Conservation (phyloP, 2,329 filamentous ascomycete species). For the Aureobasidium sp. region DNA sequence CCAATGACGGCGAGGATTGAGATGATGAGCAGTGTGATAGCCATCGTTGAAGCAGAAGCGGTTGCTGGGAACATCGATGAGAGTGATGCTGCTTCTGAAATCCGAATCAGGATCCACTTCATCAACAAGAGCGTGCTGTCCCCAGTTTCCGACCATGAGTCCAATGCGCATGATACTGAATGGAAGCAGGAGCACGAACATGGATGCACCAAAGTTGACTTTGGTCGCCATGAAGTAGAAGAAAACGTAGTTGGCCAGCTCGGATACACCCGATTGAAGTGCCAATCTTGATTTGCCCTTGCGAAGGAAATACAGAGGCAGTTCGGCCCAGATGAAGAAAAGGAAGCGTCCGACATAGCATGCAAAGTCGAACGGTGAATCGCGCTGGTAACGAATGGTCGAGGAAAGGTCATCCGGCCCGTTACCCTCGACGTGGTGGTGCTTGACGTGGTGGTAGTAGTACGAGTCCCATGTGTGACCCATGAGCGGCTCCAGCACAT, state of each 20-base stretch:
- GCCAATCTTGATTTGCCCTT: constrained; percentile 50
- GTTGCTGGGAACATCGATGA: constrained; percentile 72
- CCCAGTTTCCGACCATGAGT: constrained; percentile 78
- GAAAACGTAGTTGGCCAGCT: constrained; percentile 48
- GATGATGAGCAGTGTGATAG: constrained; percentile 73
- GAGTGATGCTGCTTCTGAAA: constrained; percentile 67
- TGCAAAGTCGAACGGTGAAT: constrained; percentile 57
- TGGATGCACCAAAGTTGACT: constrained; percentile 45
- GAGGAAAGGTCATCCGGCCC: constrained; percentile 68
- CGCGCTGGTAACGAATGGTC: constrained; percentile 67
- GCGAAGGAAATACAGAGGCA: constrained; percentile 63
- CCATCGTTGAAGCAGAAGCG: constrained; percentile 77
- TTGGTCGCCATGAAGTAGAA: constrained; percentile 43
- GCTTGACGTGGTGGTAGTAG: constrained; percentile 79
- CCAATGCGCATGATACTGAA: constrained; percentile 58
- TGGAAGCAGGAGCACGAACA: constrained; percentile 59
- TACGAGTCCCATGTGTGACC: constrained; percentile 82
- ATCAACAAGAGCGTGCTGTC: constrained; percentile 74
- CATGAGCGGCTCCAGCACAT: constrained; percentile 65
- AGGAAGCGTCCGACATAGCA: constrained; percentile 66
- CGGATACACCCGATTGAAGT: constrained; percentile 50
- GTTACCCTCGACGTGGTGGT: constrained; percentile 76
- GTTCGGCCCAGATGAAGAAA: constrained; percentile 64
- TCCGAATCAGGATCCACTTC: constrained; percentile 66
- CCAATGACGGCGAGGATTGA: constrained; percentile 73